Evolutionary conservation across 2,329 filamentous ascomycete genomes (phyloP).

Genomic region (Pseudonectria foliicola): DNA sequence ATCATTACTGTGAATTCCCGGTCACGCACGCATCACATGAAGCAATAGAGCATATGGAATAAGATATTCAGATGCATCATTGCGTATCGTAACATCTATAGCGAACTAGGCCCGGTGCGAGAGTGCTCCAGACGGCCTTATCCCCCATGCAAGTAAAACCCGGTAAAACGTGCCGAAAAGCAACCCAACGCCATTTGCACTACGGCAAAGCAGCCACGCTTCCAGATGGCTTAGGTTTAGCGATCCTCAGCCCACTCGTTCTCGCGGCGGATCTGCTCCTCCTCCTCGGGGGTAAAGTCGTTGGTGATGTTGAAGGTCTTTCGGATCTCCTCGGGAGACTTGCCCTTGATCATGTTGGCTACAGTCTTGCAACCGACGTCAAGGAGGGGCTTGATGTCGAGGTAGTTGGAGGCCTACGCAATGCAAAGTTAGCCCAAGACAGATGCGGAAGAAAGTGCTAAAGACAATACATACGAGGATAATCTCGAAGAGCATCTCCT

Average conservation of each 20-base stretch:
- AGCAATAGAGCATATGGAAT: background rate
- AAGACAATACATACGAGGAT: slow-evolving; percentile 65
- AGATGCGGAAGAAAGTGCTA: background rate
- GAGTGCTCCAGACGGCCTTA: slow-evolving; percentile 1
- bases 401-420: slow-evolving; percentile 83
- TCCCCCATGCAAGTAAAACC: slow-evolving; percentile 10
- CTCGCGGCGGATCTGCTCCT: slow-evolving; percentile 91
- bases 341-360: slow-evolving; percentile 99
- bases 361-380: slow-evolving; percentile 99
- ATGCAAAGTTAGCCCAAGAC: slow-evolving; percentile 15
- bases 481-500: slow-evolving; percentile 99
- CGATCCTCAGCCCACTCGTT: slow-evolving; percentile 89
- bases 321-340: slow-evolving; percentile 96
- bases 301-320: slow-evolving; percentile 99
- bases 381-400: slow-evolving; percentile 96
- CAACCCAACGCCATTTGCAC: slow-evolving; percentile 18
- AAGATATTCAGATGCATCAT: slow-evolving; percentile 1
- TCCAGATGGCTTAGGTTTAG: too few relatives aligned
- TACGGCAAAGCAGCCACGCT: slow-evolving; percentile 7
- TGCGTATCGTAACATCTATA: slow-evolving; percentile 4
- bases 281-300: slow-evolving; percentile 97
- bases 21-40: background rate
- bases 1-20: too few relatives aligned
- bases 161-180: slow-evolving; percentile 15
- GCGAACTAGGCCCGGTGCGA: slow-evolving; percentile 1